A percentile compares a stretch with the other conserved stretches of the same genome.
phyloP scores from a whole-genome alignment of 1,139 yeast genomes.

The Geotrichum fermentans region DNA sequence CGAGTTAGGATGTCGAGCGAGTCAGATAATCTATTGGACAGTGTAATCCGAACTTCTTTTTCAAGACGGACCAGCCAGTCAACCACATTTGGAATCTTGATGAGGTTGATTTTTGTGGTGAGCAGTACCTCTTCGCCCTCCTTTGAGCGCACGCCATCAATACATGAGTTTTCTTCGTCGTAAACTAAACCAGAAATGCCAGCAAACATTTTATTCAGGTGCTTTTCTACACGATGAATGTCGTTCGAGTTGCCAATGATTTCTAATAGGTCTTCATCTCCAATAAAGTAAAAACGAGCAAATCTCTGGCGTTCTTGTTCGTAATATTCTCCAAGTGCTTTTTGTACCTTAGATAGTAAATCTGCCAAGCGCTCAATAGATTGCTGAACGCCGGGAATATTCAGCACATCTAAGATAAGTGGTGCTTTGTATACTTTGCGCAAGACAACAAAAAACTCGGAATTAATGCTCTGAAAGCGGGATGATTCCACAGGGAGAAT shows the following conservation, averaged over 20 bases:
- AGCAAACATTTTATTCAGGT: conserved; percentile 66
- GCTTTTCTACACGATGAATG: conserved; percentile 50
- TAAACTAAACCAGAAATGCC: conserved; percentile 52
- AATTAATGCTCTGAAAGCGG: conserved; percentile 59
- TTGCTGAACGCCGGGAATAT: conserved; percentile 48
- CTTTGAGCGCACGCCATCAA: conserved; percentile 52
- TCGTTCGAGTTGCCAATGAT: conserved; percentile 66
- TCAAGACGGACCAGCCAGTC: conserved; percentile 69
- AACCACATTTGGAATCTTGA: conserved; percentile 44
- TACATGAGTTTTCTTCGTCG: conserved; percentile 39
- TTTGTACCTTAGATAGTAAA: conserved; percentile 53
- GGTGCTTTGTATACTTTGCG: conserved; percentile 50
- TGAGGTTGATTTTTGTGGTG: conserved; percentile 44
- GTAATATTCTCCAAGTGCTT: conserved; percentile 69
- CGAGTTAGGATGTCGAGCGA: conserved; percentile 32
- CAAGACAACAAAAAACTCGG: conserved; percentile 54
- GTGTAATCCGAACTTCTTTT: conserved; percentile 42
- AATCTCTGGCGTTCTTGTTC: conserved; percentile 74
- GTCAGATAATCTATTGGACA: conserved; percentile 39
- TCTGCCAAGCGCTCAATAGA: conserved; percentile 53
- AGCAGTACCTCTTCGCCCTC: conserved; percentile 60
- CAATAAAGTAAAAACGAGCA: conserved; percentile 82
- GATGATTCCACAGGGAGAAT: conserved; percentile 67
- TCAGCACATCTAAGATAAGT: conserved; percentile 54
- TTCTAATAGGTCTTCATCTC: conserved; percentile 84